Evolutionary conservation across 768 basidiomycete genomes (phyloP).

Genomic region (Phlegmacium glaucopus): DNA sequence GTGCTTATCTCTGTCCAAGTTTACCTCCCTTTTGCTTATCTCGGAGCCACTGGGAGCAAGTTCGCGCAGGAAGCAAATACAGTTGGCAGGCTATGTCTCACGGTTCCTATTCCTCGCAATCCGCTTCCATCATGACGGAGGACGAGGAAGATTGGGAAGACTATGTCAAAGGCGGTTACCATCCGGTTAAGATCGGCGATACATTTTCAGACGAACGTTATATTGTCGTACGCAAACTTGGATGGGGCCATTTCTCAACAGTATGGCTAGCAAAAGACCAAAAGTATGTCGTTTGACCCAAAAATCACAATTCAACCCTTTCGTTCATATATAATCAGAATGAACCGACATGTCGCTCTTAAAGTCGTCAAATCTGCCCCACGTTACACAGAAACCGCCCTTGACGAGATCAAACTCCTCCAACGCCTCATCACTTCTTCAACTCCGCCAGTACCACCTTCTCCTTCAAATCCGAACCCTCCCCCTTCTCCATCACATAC

Average conservation of each 20-base stretch:
- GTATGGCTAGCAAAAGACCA: constrained; percentile 87
- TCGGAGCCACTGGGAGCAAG: constrained; percentile 10
- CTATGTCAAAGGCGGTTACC: constrained; percentile 76
- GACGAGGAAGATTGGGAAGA: constrained; percentile 95
- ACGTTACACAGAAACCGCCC: constrained; percentile 95
- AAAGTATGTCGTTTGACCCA: constrained; percentile 48
- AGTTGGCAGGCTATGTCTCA: constrained; percentile 50
- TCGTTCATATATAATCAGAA: constrained; percentile 42
- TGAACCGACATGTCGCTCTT: constrained; percentile 95
- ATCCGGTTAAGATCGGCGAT: constrained; percentile 95
- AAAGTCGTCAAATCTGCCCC: constrained; percentile 99
- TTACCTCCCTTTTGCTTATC: constrained; percentile 12
- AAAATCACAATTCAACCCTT: constrained; percentile 10
- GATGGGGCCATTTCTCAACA: constrained; percentile 94
- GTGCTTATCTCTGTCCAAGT: too few relatives aligned
- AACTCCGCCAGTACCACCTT: constrained; percentile 48
- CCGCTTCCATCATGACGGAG: constrained; percentile 81
- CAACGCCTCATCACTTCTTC: constrained; percentile 91
- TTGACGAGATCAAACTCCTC: constrained; percentile 98
- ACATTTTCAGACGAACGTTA: constrained; percentile 85
- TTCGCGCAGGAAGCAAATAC: constrained; percentile 5
- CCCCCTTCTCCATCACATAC: constrained; percentile 56
- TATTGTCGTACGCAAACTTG: constrained; percentile 89
- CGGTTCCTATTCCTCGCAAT: constrained; percentile 70
- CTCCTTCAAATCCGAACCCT: constrained; percentile 47